These are phyloP conservation scores for Pleurostoma richardsiae DNA, from an alignment of 2,329 filamentous ascomycete genomes.

Conservation along the genomic window DNA sequence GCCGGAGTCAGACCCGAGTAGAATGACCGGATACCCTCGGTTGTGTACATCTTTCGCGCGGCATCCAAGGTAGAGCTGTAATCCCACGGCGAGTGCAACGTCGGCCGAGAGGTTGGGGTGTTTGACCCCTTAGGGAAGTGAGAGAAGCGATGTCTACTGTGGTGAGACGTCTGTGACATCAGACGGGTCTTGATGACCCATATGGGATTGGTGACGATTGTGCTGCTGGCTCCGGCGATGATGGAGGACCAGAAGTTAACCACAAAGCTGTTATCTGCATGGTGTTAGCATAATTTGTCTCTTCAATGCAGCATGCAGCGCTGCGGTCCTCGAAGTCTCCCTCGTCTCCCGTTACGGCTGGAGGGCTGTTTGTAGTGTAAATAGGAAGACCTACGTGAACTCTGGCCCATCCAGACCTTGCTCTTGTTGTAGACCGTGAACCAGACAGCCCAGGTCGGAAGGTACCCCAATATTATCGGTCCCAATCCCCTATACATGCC, in stretches of 20 bases:
- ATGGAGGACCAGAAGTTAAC: constrained; percentile 88
- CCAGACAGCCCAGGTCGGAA: constrained; percentile 98
- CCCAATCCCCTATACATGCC: constrained; percentile 92
- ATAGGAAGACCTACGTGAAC: constrained; percentile 48
- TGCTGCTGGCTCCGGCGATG: constrained; percentile 86
- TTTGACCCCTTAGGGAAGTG: constrained; percentile 42
- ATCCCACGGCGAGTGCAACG: constrained; percentile 73
- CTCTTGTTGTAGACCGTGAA: constrained; percentile 93
- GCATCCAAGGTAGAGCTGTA: constrained; percentile 88
- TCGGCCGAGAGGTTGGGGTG: constrained; percentile 50
- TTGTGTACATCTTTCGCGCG: constrained; percentile 90
- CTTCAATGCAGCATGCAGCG: background rate
- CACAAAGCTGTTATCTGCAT: constrained; percentile 66
- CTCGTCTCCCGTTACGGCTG: too few relatives aligned
- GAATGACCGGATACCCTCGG: constrained; percentile 83
- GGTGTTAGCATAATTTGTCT: constrained; percentile 12
- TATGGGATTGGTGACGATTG: constrained; percentile 91
- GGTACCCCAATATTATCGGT: constrained; percentile 90
- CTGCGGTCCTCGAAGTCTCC: too few relatives aligned
- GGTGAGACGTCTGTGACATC: constrained; percentile 74
- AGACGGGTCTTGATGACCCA: constrained; percentile 99
- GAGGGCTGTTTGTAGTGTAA: too few relatives aligned
- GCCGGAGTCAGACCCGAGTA: constrained; percentile 94
- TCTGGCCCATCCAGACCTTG: constrained; percentile 66
- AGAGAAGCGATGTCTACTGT: constrained; percentile 39